Base-by-base conservation (phyloP, 306 rosid species). In the Cotoneaster glaucophyllus region DNA sequence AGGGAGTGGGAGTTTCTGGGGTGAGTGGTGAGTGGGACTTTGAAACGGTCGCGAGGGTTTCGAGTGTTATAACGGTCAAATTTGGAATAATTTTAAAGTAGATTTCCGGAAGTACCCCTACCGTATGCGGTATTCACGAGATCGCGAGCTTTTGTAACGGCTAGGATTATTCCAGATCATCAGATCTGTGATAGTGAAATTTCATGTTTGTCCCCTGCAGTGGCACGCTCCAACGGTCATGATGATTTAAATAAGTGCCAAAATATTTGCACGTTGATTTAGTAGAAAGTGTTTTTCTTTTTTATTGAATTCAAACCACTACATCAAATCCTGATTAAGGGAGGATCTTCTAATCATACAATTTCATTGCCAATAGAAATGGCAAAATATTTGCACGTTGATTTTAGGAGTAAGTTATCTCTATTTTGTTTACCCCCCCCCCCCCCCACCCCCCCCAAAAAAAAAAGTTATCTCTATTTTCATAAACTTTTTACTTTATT, bases 1-100 rank as follows among this genome's bases (percentile, higher is more conserved):
- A 22, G 18, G 19, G 57, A 59, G 76, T 19, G 84, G 64, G 74
- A 77, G 70, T 64, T 15, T 29, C 15, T 17, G 22, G 28, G 29
- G 12, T 29, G 14, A 29, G 64, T 3, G 25, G 17, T 4, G 19
- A 11, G 32, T 3, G 25, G 26, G 74, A 73, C 2, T 53, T 75
- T 73, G 45, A 79, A 76, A 78, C 56, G 72, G 63, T 53, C 70
- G 67, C 5, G 32, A 50, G 69, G 63, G 24, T 58, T 85, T 78
- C 65, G 77, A 90, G 77, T 64, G 67, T 14, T 24, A 53, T 32
- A 94, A 92, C 98, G 98, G 96, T 91, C 90, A 71, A 72, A 83
- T 85, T 85, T 80, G 58, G 61, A 3, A 58, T 56, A 54, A 4
- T 22, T 57, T 66, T 22, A 50, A 77, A 72, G 7, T 3, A 65